These are phyloP conservation scores for Nakataea oryzae DNA, from an alignment of 2,329 filamentous ascomycete genomes.

Conservation along the genomic window DNA sequence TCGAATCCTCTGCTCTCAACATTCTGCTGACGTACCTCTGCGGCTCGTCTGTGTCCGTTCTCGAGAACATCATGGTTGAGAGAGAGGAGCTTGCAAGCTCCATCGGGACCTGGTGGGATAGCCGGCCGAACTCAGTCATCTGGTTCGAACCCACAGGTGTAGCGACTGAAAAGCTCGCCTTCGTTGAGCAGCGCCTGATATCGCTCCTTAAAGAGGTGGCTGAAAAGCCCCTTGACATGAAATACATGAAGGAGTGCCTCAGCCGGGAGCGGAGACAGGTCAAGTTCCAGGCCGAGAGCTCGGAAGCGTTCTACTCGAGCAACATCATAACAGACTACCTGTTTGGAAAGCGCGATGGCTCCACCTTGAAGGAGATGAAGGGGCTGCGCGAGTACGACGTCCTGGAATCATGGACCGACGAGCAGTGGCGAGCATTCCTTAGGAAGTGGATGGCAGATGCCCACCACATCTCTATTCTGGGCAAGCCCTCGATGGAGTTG, in stretches of 20 bases:
- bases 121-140: conserved; percentile 71
- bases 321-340: conserved; percentile 88
- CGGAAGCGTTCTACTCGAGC: conserved; percentile 69
- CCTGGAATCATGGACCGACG: conserved; percentile 70
- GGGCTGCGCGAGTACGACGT: conserved; percentile 51
- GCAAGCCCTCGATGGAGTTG: conserved; percentile 71
- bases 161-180: conserved; percentile 70
- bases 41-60: conserved; percentile 82
- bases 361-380: conserved; percentile 53
- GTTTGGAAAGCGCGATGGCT: conserved; percentile 78
- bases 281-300: conserved; percentile 75
- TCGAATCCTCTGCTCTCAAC: conserved; percentile 62
- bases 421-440: conserved; percentile 74
- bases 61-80: conserved; percentile 89
- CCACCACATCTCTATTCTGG: conserved; percentile 78
- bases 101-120: conserved; percentile 69
- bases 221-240: conserved; percentile 74
- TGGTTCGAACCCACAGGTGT: conserved; percentile 82
- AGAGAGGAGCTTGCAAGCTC: conserved; percentile 85
- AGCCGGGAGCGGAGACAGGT: conserved; percentile 69
- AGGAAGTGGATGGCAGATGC: conserved; percentile 79
- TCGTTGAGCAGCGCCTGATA: conserved; percentile 78
- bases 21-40: conserved; percentile 79
- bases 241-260: conserved; percentile 82
- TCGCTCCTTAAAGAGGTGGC: conserved; percentile 74